These are phyloP conservation scores for Climacium dendroides DNA, from an alignment of 225 moss, liverwort and hornwort species.

Conservation along the genomic window DNA sequence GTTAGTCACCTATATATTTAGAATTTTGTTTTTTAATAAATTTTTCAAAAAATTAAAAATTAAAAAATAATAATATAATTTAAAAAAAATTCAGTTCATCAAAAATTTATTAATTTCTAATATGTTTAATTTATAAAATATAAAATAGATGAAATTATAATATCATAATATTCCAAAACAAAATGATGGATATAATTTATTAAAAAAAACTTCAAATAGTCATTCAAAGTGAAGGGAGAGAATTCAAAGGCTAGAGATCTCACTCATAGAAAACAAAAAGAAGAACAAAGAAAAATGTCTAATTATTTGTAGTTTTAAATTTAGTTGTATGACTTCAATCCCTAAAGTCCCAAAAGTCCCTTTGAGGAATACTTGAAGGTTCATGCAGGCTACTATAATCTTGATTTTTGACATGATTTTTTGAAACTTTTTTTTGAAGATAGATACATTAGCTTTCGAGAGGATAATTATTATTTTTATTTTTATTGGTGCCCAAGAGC, in stretches of 20 bases:
- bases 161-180: no score
- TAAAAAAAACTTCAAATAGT: background rate
- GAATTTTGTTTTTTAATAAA: no score
- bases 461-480: no score
- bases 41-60: background rate
- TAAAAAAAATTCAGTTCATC: no score
- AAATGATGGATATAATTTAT: no score
- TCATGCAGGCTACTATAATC: no score
- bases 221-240: background rate
- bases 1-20: background rate
- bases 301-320: background rate
- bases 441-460: no score
- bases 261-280: background rate
- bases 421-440: no score
- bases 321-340: background rate
- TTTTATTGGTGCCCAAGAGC: no score
- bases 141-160: background rate
- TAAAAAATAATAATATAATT: background rate
- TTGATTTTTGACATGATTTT: no score
- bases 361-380: background rate
- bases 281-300: background rate
- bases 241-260: background rate
- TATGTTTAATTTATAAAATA: background rate
- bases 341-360: background rate
- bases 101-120: no score